phyloP scores from a whole-genome alignment of 345 rosid genomes.

The Cardamine occulta region DNA sequence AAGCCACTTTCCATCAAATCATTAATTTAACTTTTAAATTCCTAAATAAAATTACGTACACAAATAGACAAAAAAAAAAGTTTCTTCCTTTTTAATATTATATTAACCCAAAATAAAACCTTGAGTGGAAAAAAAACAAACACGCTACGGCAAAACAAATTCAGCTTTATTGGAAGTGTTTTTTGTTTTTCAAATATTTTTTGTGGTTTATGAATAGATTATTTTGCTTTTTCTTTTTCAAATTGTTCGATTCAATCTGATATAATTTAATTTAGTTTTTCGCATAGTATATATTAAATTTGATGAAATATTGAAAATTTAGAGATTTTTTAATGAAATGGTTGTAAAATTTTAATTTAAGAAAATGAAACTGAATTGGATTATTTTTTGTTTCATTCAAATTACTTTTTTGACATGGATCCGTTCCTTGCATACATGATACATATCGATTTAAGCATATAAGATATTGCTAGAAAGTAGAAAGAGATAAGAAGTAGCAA shows the following conservation, averaged over 20 bases:
- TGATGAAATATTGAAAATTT: background rate
- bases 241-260: background rate
- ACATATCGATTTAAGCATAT: background rate
- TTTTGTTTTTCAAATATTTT: background rate
- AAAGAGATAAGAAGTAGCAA: background rate
- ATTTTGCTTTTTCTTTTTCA: background rate
- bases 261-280: no score
- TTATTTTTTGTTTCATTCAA: background rate
- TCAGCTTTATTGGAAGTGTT: background rate
- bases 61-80: background rate
- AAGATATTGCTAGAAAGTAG: background rate
- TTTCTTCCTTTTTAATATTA: background rate
- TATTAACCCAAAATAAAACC: background rate
- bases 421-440: background rate
- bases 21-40: slow-evolving; percentile 16
- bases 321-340: background rate
- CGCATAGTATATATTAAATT: background rate
- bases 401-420: background rate
- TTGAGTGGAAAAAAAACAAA: slow-evolving; percentile 18
- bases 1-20: slow-evolving; percentile 25
- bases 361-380: background rate
- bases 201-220: background rate
- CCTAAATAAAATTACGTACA: background rate
- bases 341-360: background rate
- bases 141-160: background rate